Evolutionary conservation across 257 asterid species (phyloP), one percentile per base, ranked within the genome.

Genomic region (Solanum sitiens): DNA sequence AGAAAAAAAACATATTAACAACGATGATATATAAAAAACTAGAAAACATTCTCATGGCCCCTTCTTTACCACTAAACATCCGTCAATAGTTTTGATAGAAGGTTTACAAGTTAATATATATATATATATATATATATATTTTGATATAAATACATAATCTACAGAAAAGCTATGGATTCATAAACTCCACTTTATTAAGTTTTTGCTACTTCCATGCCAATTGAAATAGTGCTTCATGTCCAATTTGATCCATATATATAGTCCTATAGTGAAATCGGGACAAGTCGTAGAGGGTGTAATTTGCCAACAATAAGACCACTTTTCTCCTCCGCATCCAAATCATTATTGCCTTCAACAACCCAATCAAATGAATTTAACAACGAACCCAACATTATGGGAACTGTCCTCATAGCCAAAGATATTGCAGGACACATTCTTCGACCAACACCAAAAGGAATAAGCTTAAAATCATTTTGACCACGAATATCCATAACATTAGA

Each of bases 401-500:
- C 7, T 3, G 77, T 71, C 42, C 77, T 71, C 77, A 71, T 71
- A 15, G 77, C 77, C 13, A 71, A 71, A 71, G 77, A 71, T 71
- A 71, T 18, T 1, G 77, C 77, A 32, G 44, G 77, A 33, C 77
- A 71, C 14, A 95, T 94, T 88, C 98, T 89, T 16, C 98, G 77
- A 33, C 80, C 45, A 72, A 72, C 94, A 3, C 98, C 96, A 42
- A 95, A 95, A 3, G 98, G 98, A 61, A 94, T 84, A 63, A 95
- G 91, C 90, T 94, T 94, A 76, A 92, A 94, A 33, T 72, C 45
- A 85, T 94, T 92, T 63, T 88, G 77, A 11, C 98, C 98, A 13
- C 92, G 84, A 88, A 93, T 72, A 70, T 94, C 98, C 32, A 90
- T 33, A 35, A 16, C 21, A 11, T 94, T 93, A 1, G 93, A 88